Evolutionary conservation across 306 rosid species (phyloP), one percentile per base, ranked within the genome.

Genomic region (Citrullus mucosospermus): DNA sequence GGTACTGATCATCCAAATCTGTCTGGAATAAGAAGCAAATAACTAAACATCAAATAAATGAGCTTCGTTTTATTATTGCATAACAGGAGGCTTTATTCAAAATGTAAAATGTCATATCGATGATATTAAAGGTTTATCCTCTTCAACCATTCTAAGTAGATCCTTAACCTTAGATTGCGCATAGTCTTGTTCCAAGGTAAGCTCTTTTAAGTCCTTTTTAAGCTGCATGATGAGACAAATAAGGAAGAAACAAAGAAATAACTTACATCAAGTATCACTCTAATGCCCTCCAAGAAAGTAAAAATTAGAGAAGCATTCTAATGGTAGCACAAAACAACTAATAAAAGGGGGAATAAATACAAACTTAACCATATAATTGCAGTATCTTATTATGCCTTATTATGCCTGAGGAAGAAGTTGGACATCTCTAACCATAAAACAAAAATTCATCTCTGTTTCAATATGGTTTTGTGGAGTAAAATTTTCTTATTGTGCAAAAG

Each of bases 151-250:
- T 83, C 70, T 85, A 54, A 93, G 82, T 82, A 91, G 84, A 85
- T 91, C 94, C 86, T 85, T 91, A 48, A 93, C 88, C 86, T 88
- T 92, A 82, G 90, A 83, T 48, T 88, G 92, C 57, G 97, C 96
- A 82, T 83, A 81, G 81, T 96, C 94, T 22, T 88, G 85, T 83
- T 96, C 90, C 86, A 82, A 48, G 18, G 88, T 77, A 55, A 91
- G 78, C 73, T 93, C 97, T 50, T 77, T 79, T 20, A 91, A 55
- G 88, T 92, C 96, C 81, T 86, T 88, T 87, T 84, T 91, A 72
- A 96, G 94, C 99, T 96, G 93, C 90, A 85, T 77, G 58, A 43
- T 65, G 56, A 58, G 44, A 80, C 43, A 76, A 70, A 79, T 58
- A 54, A 13, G 83, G 79, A 14, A 60, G 17, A 77, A 25, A 69